A percentile compares a stretch with the other conserved stretches of the same genome.
Evolutionary conservation across 2,329 filamentous ascomycete genomes (phyloP).

Genomic region (Fusarium sp.): DNA sequence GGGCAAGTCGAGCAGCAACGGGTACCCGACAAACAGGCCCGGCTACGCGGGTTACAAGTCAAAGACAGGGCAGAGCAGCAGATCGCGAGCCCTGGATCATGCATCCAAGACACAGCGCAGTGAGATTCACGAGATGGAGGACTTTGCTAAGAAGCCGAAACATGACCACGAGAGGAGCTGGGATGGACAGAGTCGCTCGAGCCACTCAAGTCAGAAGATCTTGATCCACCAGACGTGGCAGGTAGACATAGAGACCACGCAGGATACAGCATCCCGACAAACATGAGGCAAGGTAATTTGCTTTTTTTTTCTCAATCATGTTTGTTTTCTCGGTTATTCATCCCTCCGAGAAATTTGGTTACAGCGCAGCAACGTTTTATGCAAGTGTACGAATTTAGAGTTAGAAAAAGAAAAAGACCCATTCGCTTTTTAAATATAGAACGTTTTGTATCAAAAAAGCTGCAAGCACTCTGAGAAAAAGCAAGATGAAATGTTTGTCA

Average conservation of each 20-base stretch:
- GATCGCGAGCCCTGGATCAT: conserved; percentile 10
- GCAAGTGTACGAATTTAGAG: background rate
- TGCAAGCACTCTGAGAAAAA: conserved; percentile 4
- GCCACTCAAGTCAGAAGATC: conserved; percentile 42
- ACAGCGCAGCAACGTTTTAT: conserved; percentile 1
- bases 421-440: background rate
- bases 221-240: conserved; percentile 43
- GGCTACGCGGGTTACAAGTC: conserved; percentile 38
- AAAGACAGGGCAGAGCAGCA: conserved; percentile 29
- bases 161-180: conserved; percentile 7
- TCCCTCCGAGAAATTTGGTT: background rate
- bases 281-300: background rate
- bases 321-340: background rate
- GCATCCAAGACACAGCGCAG: conserved; percentile 11
- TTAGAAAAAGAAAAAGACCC: background rate
- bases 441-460: background rate
- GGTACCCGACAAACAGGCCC: conserved; percentile 29
- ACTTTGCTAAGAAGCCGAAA: background rate
- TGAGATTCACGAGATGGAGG: conserved; percentile 29
- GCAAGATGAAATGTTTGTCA: background rate
- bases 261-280: background rate
- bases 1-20: conserved; percentile 38
- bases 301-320: background rate
- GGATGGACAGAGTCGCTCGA: conserved; percentile 34
- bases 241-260: conserved; percentile 38